Evolutionary conservation across 768 basidiomycete genomes (phyloP), one percentile per base, ranked within the genome.

Genomic region (Boletus subcaerulescens): DNA sequence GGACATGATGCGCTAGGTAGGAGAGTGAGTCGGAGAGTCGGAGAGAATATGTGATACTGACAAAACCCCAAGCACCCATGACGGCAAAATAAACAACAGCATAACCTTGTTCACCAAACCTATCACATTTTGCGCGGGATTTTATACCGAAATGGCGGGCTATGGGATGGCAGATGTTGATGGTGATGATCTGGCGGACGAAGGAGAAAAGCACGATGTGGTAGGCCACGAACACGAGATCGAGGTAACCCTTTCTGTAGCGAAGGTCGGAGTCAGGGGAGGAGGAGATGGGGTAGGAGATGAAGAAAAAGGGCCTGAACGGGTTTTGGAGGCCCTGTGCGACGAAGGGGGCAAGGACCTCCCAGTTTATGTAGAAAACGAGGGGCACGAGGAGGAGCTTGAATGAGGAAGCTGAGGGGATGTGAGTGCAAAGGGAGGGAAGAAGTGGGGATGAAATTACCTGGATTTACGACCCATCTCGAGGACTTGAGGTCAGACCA

Each of bases 91-190:
- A 99, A 14, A 91, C 59, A 43, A 91, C 48, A 0, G 93, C 91
- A 69, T 99, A 97, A 0, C 83, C 85, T 66, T 96, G 96, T 73
- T 99, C 96, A 18, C 85, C 90, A 64, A 98, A 98, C 35, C 96
- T 77, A 51, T 86, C 83, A 14, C 93, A 69, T 70, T 95, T 97
- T 22, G 67, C 66, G 54, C 73, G 70, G 57, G 78, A 83, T 64
- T 75, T 80, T 46, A 99, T 80, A 3, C 93, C 89, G 52, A 87
- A 84, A 55, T 78, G 76, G 33, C 75, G 79, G 0, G 88, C 94
- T 36, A 93, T 59, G 2, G 89, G 90, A 22, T 76, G 74, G 42
- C 85, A 83, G 12, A 92, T 35, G 52, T 80, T 81, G 64, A 89
- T 60, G 17, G 86, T 82, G 68, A 93, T 66, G 42, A 77, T 64